These are phyloP conservation scores for Ascochyta pisi DNA, from an alignment of 2,329 filamentous ascomycete species.

Conservation along the genomic window DNA sequence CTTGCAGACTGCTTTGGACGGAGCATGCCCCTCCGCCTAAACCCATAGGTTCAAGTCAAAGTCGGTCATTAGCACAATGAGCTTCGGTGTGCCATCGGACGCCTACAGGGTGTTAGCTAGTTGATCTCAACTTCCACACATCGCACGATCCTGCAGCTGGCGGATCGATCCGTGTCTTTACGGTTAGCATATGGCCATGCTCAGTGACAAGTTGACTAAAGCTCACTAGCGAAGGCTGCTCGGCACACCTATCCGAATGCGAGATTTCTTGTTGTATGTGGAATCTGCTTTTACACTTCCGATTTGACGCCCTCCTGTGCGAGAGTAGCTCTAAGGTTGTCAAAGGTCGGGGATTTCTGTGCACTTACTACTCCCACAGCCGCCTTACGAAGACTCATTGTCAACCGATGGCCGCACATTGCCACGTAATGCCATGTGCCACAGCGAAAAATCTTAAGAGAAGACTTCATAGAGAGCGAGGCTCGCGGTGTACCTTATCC, in stretches of 20 bases:
- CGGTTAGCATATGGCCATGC: slow-evolving; percentile 25
- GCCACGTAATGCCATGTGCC: neutral
- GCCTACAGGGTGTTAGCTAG: slow-evolving; percentile 19
- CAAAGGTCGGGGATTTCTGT: neutral
- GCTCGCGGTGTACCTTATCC: neutral
- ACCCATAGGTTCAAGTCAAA: slow-evolving; percentile 10
- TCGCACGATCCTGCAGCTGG: slow-evolving; percentile 29
- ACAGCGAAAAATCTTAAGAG: no score
- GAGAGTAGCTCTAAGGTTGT: neutral
- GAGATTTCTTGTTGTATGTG: neutral
- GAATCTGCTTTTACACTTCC: neutral
- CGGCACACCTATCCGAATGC: slow-evolving; percentile 30
- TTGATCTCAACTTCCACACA: slow-evolving; percentile 28
- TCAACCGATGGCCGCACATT: neutral
- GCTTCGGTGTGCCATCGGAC: slow-evolving; percentile 5
- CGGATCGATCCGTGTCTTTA: slow-evolving; percentile 43
- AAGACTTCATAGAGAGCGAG: no score
- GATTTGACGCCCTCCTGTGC: neutral
- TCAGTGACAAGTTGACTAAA: slow-evolving; percentile 30
- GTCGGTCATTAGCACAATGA: neutral
- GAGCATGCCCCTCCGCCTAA: slow-evolving; percentile 33
- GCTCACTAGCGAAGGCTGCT: slow-evolving; percentile 30
- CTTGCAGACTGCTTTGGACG: slow-evolving; percentile 16
- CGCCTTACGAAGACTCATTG: neutral
- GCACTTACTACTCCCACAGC: neutral